Evolutionary conservation across 257 asterid genomes (phyloP), one percentile per base, ranked within the genome.

Genomic region (Capsicum pubescens): DNA sequence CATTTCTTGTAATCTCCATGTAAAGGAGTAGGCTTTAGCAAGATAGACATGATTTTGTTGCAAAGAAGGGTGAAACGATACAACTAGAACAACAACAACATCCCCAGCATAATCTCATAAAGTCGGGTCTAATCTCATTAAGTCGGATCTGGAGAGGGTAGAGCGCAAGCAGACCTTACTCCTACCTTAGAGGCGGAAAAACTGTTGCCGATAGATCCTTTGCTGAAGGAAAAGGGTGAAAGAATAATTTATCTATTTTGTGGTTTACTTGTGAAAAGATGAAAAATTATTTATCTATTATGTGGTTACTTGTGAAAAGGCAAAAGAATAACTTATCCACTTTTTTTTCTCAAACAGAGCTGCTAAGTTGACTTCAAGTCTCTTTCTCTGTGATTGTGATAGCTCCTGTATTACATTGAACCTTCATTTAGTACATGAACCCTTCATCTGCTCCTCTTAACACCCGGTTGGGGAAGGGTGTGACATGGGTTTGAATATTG

Each of bases 231-330:
- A 76, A 68, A 76, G 46, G 13, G 59, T 76, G 46, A 76, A 52
- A 54, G 10, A 50, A 14, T 46, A 17, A 2, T 14, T 26, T 77
- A 32, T 21, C 16, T 21, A 50, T 21, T 12, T 50, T 12, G 5
- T 13, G 61, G 61, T 50, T 50, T 74, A 74, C 60, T 50, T 76
- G 63, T 76, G 61, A 26, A 26, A 76, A 76, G 21, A 46, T 26
- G n/a, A 39, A 39, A 39, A 76, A 8, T 4, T 13, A 8, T 26
- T 76, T 54, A 32, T 50, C 42, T 19, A 15, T 42, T 13, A 13
- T 72, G 46, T 48, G 54, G 54, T 7, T 48, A 48, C 1, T 48
- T 19, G 68, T 64, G 39, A 26, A 32, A 63, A 64, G 1, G 44
- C 12, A 14, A 26, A 56, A 74, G 61, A 76, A 8, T 4, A 13